Evolutionary conservation across 2,329 filamentous ascomycete species (phyloP).

Genomic region (Aureobasidium sp.): DNA sequence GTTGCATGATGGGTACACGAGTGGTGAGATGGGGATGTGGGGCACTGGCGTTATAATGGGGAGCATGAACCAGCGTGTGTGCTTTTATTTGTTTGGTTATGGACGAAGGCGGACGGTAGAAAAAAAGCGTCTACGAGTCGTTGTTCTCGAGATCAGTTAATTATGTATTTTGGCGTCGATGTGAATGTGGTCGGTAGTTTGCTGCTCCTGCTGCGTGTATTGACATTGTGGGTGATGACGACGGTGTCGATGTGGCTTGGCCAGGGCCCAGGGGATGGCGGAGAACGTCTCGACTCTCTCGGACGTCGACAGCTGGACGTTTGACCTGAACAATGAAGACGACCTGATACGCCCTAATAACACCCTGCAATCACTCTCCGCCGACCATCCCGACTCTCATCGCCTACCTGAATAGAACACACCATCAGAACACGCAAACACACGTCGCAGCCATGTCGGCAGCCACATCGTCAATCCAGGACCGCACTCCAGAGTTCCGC

Average conservation of each 20-base stretch:
- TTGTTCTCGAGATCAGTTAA: background rate
- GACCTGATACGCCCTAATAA: background rate
- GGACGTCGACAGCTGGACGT: background rate
- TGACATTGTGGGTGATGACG: background rate
- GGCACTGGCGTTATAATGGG: slow-evolving; percentile 3
- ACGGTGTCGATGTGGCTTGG: background rate
- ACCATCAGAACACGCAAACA: background rate
- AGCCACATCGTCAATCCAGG: slow-evolving; percentile 68
- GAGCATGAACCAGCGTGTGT: slow-evolving; percentile 11
- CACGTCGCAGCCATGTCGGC: slow-evolving; percentile 3
- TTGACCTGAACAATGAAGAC: background rate
- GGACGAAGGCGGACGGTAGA: background rate
- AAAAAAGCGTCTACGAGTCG: slow-evolving; percentile 7
- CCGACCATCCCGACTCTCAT: background rate
- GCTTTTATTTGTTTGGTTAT: background rate
- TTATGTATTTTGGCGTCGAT: background rate
- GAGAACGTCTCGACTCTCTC: background rate
- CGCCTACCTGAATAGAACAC: background rate
- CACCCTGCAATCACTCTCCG: background rate
- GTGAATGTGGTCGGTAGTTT: background rate
- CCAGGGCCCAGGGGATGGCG: background rate
- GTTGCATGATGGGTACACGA: slow-evolving; percentile 53
- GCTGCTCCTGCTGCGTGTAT: background rate
- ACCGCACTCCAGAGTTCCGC: slow-evolving; percentile 91
- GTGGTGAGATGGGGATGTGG: background rate